Evolutionary conservation across 2,329 filamentous ascomycete genomes (phyloP), one percentile per base, ranked within the genome.

Genomic region (Fusarium sp.): DNA sequence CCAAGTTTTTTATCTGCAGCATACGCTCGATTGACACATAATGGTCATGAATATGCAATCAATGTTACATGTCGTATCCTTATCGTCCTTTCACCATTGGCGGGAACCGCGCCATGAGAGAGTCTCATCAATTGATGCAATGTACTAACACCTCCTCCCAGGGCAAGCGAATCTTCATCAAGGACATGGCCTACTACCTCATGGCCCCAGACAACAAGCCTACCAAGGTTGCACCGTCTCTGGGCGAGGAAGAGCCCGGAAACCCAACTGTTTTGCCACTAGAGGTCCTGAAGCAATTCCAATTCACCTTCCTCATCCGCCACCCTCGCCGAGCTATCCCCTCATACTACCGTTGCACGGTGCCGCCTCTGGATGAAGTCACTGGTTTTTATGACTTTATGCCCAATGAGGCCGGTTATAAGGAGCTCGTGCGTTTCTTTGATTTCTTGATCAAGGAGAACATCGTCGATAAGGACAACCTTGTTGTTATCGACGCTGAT

Each of bases 301-400:
- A 98, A 83, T 98, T 96, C 85, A 94, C 95, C 28, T 98, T 99
- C 84, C 88, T 98, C 72, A 98, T 99, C 86, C 95, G 96, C 64
- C 95, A 98, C 82, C 96, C 96, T n/a, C 91, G 94, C 78, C 91
- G 91, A 80, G 93, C 94, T 78, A 95, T 98, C 74, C 96, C 96
- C 12, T 97, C 94, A 52, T 98, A 96, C 86, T 97, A 93, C 87
- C 93, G 96, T 76, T 98, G 96, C 88, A 97, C 94, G 56, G 89
- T 97, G 60, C 95, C 96, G 19, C 96, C 96, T 0, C 88, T 98
- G 64, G 91, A 93, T 79, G 86, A 92, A 52, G 84, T 94, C 70
- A 98, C 96, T 0, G 94, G 94, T 12, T 98, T 97, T 85, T 87
- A 92, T 82, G 86, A 94, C 79, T 98, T 97, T 86, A 91, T 95